Evolutionary conservation across 352 stramenopile genomes (phyloP), one percentile per base, ranked within the genome.

Genomic region (Globisporangium spinosum): DNA sequence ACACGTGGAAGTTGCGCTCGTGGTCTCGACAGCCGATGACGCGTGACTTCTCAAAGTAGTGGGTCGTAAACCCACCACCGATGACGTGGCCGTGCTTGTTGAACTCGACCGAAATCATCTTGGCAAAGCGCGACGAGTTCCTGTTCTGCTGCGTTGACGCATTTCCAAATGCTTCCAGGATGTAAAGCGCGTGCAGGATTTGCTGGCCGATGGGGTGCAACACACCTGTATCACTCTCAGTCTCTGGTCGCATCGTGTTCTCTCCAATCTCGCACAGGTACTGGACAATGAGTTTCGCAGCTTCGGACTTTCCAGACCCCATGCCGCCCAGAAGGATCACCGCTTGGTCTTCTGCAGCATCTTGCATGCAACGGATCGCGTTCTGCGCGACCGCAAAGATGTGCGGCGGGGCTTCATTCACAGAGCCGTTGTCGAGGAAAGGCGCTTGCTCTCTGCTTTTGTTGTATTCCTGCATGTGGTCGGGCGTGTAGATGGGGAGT

Each of bases 1-100:
- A 97, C 20, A 97, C 83, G 70, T 98, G 94, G 60, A 98, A 98
- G 71, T 97, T 98, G 17, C 94, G 86, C 64, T 98, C 93, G 34
- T 85, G 78, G 9, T 74, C 77, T 5, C 82, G 77, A 38, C 81
- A 79, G 10, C 88, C 73, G 66, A 97, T 87, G 0, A 98, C 77
- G n/a, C 93, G 85, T 0, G 77, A 89, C 49, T 89, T 90, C 67
- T 95, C 84, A 61, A 95, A 90, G 64, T 89, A 92, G 68, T 94
- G 82, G 9, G 80, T 93, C 58, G 83, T 93, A 68, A 93, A 89
- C 0, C 83, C 83, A n/a, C 85, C 85, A 38, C 85, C 87, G 29
- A 95, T 89, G 27, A 93, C 79, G 64, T 89, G 77, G 9, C 87
- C 83, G 38, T 91, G 85, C 54, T 83, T 86, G 65, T 77, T 90